Percentiles rank a stretch among this genome's conserved stretches.
Evolutionary conservation across 495 filamentous ascomycete species (phyloP).

Genomic region (Poronia punctata): DNA sequence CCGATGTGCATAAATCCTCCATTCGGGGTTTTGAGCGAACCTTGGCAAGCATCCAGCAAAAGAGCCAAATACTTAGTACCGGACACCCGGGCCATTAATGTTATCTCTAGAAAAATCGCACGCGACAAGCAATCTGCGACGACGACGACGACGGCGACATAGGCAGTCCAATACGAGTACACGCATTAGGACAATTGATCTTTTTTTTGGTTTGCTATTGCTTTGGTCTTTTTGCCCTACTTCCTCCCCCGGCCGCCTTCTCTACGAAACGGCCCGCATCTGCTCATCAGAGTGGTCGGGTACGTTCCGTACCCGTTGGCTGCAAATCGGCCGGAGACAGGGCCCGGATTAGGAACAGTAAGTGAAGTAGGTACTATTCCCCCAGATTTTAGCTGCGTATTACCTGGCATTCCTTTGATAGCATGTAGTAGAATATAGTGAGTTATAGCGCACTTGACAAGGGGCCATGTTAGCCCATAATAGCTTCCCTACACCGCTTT

Average conservation of each 20-base stretch:
- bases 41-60: too few relatives aligned
- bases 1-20: not conserved
- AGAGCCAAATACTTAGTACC: too few relatives aligned
- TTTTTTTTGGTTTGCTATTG: too few relatives aligned
- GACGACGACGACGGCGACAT: too few relatives aligned
- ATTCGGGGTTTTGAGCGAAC: not conserved
- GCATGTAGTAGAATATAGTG: not conserved
- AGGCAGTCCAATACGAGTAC: too few relatives aligned
- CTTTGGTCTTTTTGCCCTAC: too few relatives aligned
- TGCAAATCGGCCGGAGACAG: constrained; percentile 10
- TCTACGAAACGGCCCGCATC: not conserved
- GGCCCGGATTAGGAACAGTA: constrained; percentile 5
- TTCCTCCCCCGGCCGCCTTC: too few relatives aligned
- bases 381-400: constrained; percentile 12
- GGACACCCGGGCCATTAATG: too few relatives aligned
- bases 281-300: constrained; percentile 1
- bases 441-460: not conserved
- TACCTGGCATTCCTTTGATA: not conserved
- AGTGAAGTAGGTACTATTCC: constrained; percentile 9
- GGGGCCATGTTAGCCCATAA: constrained; percentile 1
- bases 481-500: constrained; percentile 3
- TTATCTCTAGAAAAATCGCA: too few relatives aligned
- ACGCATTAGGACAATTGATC: too few relatives aligned
- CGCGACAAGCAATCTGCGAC: too few relatives aligned
- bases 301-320: constrained; percentile 8